Percentiles rank a stretch among this genome's conserved stretches.
Evolutionary conservation across 148 eudicot species (phyloP).

Genomic region (Linanthus parryae): DNA sequence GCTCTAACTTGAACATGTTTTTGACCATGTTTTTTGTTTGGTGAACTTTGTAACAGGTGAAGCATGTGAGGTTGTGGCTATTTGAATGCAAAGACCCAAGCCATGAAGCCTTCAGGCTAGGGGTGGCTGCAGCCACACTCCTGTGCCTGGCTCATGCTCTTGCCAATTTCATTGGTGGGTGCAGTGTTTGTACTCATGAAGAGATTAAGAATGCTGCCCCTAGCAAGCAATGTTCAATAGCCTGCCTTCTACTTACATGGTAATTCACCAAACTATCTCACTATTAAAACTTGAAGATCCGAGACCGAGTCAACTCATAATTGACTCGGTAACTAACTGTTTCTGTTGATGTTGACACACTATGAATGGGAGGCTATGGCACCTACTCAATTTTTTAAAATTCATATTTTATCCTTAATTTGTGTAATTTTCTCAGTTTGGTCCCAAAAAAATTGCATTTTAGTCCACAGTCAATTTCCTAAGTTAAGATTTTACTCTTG

Average conservation of each 20-base stretch:
- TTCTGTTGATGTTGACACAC: neutral
- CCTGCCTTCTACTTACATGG: constrained; percentile 68
- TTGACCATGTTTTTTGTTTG: neutral
- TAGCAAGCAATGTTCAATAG: constrained; percentile 49
- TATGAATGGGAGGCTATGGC: too few relatives aligned
- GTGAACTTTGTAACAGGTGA: constrained; percentile 27
- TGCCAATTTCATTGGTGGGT: constrained; percentile 64
- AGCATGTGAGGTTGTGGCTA: constrained; percentile 71
- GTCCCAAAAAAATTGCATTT: too few relatives aligned
- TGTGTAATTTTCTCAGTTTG: neutral
- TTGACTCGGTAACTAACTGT: neutral
- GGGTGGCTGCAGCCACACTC: constrained; percentile 55
- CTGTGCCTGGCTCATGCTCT: constrained; percentile 52
- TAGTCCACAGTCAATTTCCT: too few relatives aligned
- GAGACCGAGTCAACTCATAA: too few relatives aligned
- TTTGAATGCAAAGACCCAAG: constrained; percentile 89
- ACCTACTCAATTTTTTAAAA: too few relatives aligned
- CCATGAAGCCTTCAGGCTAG: constrained; percentile 55
- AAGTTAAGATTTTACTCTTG: neutral
- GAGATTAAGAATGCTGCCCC: constrained; percentile 44
- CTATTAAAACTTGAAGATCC: constrained; percentile 52
- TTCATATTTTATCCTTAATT: too few relatives aligned
- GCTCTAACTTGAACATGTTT: neutral
- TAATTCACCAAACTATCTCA: constrained; percentile 13
- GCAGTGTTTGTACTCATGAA: constrained; percentile 35